Evolutionary conservation across 2,329 filamentous ascomycete species (phyloP), one percentile per base, ranked within the genome.

Genomic region (Fusarium sp.): DNA sequence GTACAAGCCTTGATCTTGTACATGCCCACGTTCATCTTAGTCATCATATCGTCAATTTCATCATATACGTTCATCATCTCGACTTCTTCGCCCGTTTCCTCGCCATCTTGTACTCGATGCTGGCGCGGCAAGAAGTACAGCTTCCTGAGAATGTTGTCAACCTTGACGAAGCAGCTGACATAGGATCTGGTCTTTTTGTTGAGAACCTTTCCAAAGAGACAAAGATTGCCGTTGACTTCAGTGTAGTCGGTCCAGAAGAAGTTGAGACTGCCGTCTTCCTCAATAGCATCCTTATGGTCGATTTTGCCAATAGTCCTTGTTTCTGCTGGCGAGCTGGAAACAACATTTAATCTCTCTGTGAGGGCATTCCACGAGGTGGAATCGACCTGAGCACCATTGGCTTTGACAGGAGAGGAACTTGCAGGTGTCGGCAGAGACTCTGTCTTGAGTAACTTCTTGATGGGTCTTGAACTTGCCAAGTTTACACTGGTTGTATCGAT

Each of bases 241-340:
- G 90, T 92, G 71, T 97, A 99, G 76, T 99, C 95, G 8, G 91
- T 90, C 95, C 95, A 99, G 79, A 97, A 99, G 80, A 99, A 92
- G 66, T 89, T 89, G 27, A 99, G 81, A 67, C 91, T 96, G 32
- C 94, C 95, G 71, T 99, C 93, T 61, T 91, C 88, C 74, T 98
- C 94, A n/a, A 96, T 78, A n/a, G 91, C 93, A 75, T 96, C 90
- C 61, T 90, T 86, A 54, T 91, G 84, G 63, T 89, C 87, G 44
- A 97, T 83, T 76, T 98, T 99, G 36, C 93, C 93, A 63, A 91
- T 85, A 9, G 80, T 82, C 23, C 80, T 80, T 31, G 81, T 79
- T 63, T 92, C 89, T 4, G 85, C 73, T 5, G 84, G 80, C 4
- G 92, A 88, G 70, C 88, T 92, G 74, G 85, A 92, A 64, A 95